Evolutionary conservation across 768 basidiomycete genomes (phyloP), one percentile per base, ranked within the genome.

Genomic region (Leccinum pellstonianum): DNA sequence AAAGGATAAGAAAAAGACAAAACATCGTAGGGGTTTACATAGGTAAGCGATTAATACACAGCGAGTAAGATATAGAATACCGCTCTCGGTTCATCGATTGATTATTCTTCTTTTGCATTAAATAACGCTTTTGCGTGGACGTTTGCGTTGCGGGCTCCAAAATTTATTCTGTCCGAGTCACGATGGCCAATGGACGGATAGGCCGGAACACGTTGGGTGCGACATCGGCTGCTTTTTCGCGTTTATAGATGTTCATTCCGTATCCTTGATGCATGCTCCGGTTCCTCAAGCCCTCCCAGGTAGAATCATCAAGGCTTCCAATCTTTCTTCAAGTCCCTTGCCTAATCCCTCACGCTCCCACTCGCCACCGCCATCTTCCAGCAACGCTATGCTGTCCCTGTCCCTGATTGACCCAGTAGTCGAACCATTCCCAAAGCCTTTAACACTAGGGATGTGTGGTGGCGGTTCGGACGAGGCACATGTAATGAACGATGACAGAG

Each of bases 331-430:
- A 52, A 95, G 72, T 0, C 93, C 93, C 60, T 77, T 82, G 0
- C 93, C 93, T 25, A 95, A 71, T 0, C 93, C 93, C 65, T 92
- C 90, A 2, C 92, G 77, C 63, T 91, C 89, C 92, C 91, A 95
- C 73, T 95, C 93, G 0, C 92, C 91, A 9, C 91, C 90, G 1
- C 82, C 75, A 49, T 88, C 87, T 65, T 87, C 87, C 51, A 84
- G 65, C 63, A 86, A 58, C 8, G 74, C 76, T 37, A 80, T 71
- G 21, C 76, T 79, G 59, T 79, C 81, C 23, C 73, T 80, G 48
- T 72, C 74, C 37, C 58, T 67, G n/a, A 73, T 64, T 10, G 70
- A 71, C 10, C 64, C 68, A 4, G 62, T 27, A 10, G 70, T 75
- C 29, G 72, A 72, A 10, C 7, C n/a, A 3, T 63, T 68, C 5